Base-by-base conservation (phyloP, 768 basidiomycete species). In the Candolleomyces aberdarensis region DNA sequence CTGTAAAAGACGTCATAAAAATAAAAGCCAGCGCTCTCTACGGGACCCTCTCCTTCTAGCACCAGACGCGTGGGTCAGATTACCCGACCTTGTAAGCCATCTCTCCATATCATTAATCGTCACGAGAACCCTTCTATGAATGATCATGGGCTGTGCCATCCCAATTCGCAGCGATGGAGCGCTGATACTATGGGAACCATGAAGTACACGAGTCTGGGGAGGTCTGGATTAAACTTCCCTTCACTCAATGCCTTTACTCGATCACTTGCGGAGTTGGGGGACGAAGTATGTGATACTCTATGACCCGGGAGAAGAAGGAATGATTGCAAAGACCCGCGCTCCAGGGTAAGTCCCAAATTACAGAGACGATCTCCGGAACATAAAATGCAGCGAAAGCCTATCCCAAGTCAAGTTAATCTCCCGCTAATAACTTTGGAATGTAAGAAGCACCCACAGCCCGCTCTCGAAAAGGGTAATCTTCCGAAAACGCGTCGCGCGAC, bases 401-500 rank as follows among this genome's bases (percentile, higher is more conserved):
- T 55, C 36, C 10, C 11, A 6, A 36, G 22, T 22, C 15, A 39
- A 31, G 8, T 15, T 41, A n/a, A 20, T 52, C 29, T 32, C 36
- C 8, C 15, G 5, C 39, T 20, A 55, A 36, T 20, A 19, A 40
- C 26, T 31, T 26, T 26, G 3, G 26, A 55, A 19, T 39, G 10
- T n/a, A 10, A 55, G 22, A 41, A 52, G 51, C 26, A 26, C 26
- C 26, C 26, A 26, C 26, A 26, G 26, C 26, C 26, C 15, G 22
- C 11, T 32, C 29, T 32, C n/a, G 13, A n/a, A 43, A 43, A 11
- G n/a, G 31, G 8, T 32, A 13, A 13, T 32, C 53, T 55, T 55
- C 53, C 20, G 15, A 31, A 55, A 55, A 55, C 53, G 53, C 53
- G 53, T 55, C 53, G 53, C 53, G 53, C 22, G 51, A 55, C 53